phyloP scores from a whole-genome alignment of 108 stramenopile genomes.

The Pseudonitzschia multiseries region DNA sequence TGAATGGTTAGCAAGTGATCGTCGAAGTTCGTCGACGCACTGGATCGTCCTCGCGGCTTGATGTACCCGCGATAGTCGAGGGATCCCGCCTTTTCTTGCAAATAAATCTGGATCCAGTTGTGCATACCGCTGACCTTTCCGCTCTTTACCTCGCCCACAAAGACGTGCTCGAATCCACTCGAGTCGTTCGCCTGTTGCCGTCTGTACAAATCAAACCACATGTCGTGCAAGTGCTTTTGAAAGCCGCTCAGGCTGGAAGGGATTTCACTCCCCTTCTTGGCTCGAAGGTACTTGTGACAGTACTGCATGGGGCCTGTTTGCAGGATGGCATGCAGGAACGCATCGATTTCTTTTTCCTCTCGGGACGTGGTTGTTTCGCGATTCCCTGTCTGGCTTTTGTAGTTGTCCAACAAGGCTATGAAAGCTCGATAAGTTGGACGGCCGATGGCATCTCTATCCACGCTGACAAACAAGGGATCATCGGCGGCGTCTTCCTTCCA shows the following conservation, averaged over 20 bases:
- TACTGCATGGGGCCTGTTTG: constrained; percentile 90
- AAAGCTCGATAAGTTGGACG: constrained; percentile 86
- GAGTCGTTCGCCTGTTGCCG: constrained; percentile 68
- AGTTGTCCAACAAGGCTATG: constrained; percentile 82
- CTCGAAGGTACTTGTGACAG: constrained; percentile 72
- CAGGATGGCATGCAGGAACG: constrained; percentile 74
- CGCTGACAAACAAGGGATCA: constrained; percentile 78
- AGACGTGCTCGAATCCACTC: constrained; percentile 92
- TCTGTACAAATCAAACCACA: constrained; percentile 89
- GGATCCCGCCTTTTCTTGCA: constrained; percentile 78
- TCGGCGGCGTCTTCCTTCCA: constrained; percentile 73
- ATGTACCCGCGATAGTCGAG: constrained; percentile 89
- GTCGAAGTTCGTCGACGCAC: constrained; percentile 51
- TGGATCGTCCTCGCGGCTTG: constrained; percentile 56
- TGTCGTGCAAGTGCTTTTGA: constrained; percentile 58
- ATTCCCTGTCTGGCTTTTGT: constrained; percentile 58
- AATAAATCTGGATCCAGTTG: constrained; percentile 92
- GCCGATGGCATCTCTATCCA: constrained; percentile 46
- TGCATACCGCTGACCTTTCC: constrained; percentile 81
- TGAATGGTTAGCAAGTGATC: constrained; percentile 82
- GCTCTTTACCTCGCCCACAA: constrained; percentile 88
- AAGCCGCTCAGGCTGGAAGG: constrained; percentile 57
- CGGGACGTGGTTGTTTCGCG: constrained; percentile 56
- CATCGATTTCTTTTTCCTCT: constrained; percentile 66
- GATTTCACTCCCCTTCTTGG: constrained; percentile 53